Percentiles rank a stretch among this genome's conserved stretches.
These are phyloP conservation scores for Colletotrichum chlorophyti DNA, from an alignment of 2,329 filamentous ascomycete genomes.

Conservation along the genomic window DNA sequence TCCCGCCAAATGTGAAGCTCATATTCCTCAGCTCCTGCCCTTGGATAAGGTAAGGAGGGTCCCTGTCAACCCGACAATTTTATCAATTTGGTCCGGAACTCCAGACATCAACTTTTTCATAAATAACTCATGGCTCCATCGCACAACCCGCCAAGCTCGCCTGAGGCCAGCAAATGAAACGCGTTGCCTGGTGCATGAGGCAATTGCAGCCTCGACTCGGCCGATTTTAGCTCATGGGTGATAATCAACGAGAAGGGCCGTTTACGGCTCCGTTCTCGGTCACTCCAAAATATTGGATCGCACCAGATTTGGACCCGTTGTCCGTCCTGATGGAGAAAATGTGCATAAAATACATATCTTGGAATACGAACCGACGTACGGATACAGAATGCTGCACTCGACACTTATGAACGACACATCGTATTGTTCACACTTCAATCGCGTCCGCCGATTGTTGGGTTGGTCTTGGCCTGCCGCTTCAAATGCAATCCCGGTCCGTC, in stretches of 20 bases:
- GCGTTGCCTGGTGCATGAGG: constrained; percentile 22
- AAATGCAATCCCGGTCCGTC: constrained; percentile 20
- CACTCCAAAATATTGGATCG: constrained; percentile 7
- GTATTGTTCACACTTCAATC: neutral
- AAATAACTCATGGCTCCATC: constrained; percentile 28
- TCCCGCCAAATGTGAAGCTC: constrained; percentile 1
- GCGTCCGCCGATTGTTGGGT: constrained; percentile 12
- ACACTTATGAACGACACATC: constrained; percentile 1
- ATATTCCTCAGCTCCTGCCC: neutral
- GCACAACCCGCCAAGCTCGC: constrained; percentile 22
- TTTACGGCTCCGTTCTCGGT: constrained; percentile 28
- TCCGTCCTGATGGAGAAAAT: neutral
- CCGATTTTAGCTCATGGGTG: constrained; percentile 12
- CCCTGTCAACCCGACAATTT: too few species aligned
- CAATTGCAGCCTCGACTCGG: constrained; percentile 20
- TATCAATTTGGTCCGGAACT: too few species aligned
- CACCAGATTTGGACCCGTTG: constrained; percentile 15
- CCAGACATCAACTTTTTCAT: too few species aligned
- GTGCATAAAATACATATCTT: constrained; percentile 9
- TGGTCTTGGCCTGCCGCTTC: constrained; percentile 16
- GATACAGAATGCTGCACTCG: neutral
- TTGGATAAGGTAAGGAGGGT: too few species aligned
- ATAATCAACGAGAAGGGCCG: constrained; percentile 22
- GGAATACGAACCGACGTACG: too few species aligned
- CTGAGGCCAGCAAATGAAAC: constrained; percentile 26